Evolutionary conservation across 2,329 filamentous ascomycete species (phyloP).

Genomic region (Cercospora canescens): DNA sequence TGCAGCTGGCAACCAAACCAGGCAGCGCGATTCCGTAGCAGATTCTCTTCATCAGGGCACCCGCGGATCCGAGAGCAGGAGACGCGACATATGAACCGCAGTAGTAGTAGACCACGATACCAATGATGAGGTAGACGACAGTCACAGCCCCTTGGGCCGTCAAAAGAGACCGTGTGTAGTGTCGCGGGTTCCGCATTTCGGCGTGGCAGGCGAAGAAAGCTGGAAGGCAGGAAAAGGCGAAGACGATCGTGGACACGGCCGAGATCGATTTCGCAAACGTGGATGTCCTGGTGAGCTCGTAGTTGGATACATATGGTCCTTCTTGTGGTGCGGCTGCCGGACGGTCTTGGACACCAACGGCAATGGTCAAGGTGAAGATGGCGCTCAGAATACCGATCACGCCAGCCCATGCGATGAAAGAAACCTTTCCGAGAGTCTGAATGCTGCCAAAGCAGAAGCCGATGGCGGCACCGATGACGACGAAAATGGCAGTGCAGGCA

Average conservation of each 20-base stretch:
- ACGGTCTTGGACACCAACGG: constrained; percentile 37
- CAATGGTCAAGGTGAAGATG: constrained; percentile 36
- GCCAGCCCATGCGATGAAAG: constrained; percentile 39
- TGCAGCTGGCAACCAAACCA: constrained; percentile 26
- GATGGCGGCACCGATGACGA: constrained; percentile 43
- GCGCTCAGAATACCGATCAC: constrained; percentile 25
- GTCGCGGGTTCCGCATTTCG: constrained; percentile 40
- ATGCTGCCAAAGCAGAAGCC: constrained; percentile 38
- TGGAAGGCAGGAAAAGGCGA: constrained; percentile 41
- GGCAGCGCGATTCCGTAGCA: constrained; percentile 43
- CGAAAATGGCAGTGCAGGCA: constrained; percentile 43
- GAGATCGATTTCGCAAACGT: constrained; percentile 57
- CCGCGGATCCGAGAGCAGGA: constrained; percentile 50
- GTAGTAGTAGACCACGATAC: constrained; percentile 48
- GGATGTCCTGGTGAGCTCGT: constrained; percentile 27
- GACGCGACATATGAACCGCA: constrained; percentile 51
- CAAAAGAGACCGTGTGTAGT: constrained; percentile 37
- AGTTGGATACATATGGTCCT: constrained; percentile 33
- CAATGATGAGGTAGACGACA: constrained; percentile 39
- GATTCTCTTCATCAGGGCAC: constrained; percentile 45
- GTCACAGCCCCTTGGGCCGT: constrained; percentile 29
- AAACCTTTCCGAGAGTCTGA: constrained; percentile 37
- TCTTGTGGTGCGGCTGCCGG: constrained; percentile 35
- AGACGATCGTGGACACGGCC: constrained; percentile 55
- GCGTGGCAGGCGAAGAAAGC: constrained; percentile 42